Evolutionary conservation across 805 yeast genomes (phyloP).

Genomic region (Wickerhamomyces chaumierensis): DNA sequence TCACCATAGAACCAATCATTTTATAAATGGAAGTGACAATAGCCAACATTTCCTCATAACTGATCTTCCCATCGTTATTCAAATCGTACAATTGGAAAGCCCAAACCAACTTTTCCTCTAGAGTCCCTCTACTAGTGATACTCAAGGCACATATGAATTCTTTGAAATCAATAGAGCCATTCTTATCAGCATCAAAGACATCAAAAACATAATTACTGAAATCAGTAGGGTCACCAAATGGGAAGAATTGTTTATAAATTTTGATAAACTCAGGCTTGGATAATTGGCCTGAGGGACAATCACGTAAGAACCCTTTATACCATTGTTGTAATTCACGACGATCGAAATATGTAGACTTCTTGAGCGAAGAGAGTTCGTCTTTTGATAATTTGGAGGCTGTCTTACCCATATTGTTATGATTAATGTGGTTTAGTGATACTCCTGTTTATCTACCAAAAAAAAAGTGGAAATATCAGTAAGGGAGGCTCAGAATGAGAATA

Average conservation of each 20-base stretch:
- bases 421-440: too few relatives aligned
- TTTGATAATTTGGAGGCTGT: slow-evolving; percentile 86
- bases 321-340: slow-evolving; percentile 93
- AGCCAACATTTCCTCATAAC: slow-evolving; percentile 66
- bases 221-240: slow-evolving; percentile 93
- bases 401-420: slow-evolving; percentile 60
- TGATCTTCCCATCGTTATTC: slow-evolving; percentile 65
- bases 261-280: slow-evolving; percentile 81
- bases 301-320: slow-evolving; percentile 93
- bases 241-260: slow-evolving; percentile 93
- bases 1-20: slow-evolving; percentile 94
- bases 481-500: too few relatives aligned
- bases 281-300: slow-evolving; percentile 85
- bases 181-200: slow-evolving; percentile 75
- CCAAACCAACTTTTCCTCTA: slow-evolving; percentile 82
- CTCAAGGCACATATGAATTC: slow-evolving; percentile 86
- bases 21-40: slow-evolving; percentile 80
- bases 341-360: slow-evolving; percentile 83
- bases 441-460: too few relatives aligned
- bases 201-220: slow-evolving; percentile 82
- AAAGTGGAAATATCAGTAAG: too few relatives aligned
- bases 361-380: slow-evolving; percentile 76
- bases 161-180: slow-evolving; percentile 79
- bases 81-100: slow-evolving; percentile 82
- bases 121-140: slow-evolving; percentile 74